Evolutionary conservation across 2,329 filamentous ascomycete genomes (phyloP).

Genomic region (Stachybotrys chlorohalonatus): DNA sequence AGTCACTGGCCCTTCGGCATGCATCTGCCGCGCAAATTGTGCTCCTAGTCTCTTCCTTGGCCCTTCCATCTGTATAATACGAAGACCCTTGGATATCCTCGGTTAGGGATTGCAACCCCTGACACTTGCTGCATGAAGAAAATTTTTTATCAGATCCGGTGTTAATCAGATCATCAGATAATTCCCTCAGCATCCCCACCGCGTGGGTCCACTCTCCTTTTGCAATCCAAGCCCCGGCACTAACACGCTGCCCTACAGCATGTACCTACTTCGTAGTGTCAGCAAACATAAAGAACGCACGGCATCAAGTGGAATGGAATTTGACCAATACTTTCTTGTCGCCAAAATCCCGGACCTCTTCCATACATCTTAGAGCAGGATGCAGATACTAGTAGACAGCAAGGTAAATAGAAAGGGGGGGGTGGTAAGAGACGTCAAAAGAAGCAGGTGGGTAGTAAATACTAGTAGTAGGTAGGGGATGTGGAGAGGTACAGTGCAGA

Average conservation of each 20-base stretch:
- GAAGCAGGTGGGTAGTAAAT: too few species aligned
- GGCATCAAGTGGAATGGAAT: too few species aligned
- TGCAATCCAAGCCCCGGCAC: background rate
- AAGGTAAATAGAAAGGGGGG: too few species aligned
- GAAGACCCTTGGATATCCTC: background rate
- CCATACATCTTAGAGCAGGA: too few species aligned
- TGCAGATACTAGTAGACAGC: too few species aligned
- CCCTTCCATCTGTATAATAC: background rate
- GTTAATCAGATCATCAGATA: conserved; percentile 51
- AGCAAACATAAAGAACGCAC: background rate
- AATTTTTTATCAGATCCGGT: conserved; percentile 29
- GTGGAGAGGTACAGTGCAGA: background rate
- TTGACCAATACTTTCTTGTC: background rate
- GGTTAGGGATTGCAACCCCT: background rate
- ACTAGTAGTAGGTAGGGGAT: background rate
- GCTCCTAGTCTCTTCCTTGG: background rate
- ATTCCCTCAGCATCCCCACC: conserved; percentile 22
- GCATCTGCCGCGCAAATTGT: background rate
- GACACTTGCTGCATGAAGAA: background rate
- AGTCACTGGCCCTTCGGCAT: background rate
- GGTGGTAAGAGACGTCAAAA: too few species aligned
- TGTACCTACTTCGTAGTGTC: background rate
- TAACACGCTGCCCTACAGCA: background rate
- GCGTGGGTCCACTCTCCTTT: background rate
- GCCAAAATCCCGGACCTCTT: too few species aligned